Evolutionary conservation across 345 rosid genomes (phyloP).

Genomic region (Eucalyptus marginata): DNA sequence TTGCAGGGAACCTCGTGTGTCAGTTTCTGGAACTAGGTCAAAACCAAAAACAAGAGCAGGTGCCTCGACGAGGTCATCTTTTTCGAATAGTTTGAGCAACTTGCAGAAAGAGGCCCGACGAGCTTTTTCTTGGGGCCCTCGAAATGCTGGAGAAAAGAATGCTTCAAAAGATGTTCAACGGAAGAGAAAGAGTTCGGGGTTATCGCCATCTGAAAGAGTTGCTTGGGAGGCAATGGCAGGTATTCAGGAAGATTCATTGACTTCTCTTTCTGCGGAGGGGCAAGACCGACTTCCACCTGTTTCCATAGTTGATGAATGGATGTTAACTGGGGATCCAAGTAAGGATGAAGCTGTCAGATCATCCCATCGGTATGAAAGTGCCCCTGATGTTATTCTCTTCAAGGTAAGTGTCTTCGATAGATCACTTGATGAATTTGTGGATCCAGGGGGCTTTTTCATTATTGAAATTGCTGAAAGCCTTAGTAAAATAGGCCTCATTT

Average conservation of each 20-base stretch:
- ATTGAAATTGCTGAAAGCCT: neutral
- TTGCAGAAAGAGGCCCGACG: constrained; percentile 92
- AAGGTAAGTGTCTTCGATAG: constrained; percentile 30
- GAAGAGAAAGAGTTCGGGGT: constrained; percentile 81
- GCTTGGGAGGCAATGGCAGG: constrained; percentile 99
- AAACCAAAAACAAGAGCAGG: constrained; percentile 54
- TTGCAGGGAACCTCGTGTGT: constrained; percentile 63
- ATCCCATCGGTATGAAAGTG: constrained; percentile 83
- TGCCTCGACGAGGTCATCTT: constrained; percentile 52
- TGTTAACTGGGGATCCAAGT: constrained; percentile 63
- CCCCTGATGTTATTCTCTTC: constrained; percentile 87
- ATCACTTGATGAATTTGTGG: neutral
- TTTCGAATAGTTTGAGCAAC: constrained; percentile 79
- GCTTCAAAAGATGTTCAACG: constrained; percentile 72
- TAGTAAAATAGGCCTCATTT: neutral
- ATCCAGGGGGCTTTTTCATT: neutral
- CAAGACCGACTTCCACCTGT: constrained; percentile 86
- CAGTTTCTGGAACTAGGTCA: constrained; percentile 61
- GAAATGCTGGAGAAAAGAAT: constrained; percentile 66
- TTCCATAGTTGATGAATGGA: constrained; percentile 92
- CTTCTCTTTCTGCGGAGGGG: constrained; percentile 56
- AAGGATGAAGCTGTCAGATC: constrained; percentile 83
- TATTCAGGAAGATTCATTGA: constrained; percentile 66
- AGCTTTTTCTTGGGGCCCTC: constrained; percentile 96
- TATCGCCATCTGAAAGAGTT: constrained; percentile 71